Evolutionary conservation across 2,329 filamentous ascomycete species (phyloP).

Genomic region (Hypoxylon sp.): DNA sequence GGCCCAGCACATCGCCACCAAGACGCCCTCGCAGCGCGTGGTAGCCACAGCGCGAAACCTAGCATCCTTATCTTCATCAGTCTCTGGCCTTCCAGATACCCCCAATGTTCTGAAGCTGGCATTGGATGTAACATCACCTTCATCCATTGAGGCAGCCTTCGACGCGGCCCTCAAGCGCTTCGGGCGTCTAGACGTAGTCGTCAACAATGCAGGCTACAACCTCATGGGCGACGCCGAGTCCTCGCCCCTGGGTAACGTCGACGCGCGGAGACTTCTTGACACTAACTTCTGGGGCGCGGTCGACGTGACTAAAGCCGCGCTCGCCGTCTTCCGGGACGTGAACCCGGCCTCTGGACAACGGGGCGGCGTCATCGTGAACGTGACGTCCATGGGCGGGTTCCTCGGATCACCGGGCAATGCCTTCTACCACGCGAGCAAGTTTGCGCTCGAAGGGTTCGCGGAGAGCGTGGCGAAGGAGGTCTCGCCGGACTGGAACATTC

Average conservation of each 20-base stretch:
- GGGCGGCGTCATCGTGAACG: conserved; percentile 68
- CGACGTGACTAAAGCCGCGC: conserved; percentile 56
- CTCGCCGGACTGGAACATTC: conserved; percentile 50
- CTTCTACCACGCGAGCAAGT: conserved; percentile 48
- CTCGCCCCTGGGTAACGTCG: conserved; percentile 47
- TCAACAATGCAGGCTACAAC: conserved; percentile 55
- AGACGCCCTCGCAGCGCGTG: conserved; percentile 44
- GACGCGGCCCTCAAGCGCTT: conserved; percentile 53
- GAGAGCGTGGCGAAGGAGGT: conserved; percentile 44
- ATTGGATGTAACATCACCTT: conserved; percentile 62
- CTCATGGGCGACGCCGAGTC: conserved; percentile 53
- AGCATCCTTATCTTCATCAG: conserved; percentile 56
- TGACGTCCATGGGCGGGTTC: conserved; percentile 67
- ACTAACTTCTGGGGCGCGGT: conserved; percentile 62
- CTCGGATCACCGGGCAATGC: conserved; percentile 48
- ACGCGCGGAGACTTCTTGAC: conserved; percentile 57
- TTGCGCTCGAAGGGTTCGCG: conserved; percentile 48
- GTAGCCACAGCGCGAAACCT: conserved; percentile 58
- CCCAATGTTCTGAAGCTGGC: conserved; percentile 60
- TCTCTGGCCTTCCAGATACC: conserved; percentile 59
- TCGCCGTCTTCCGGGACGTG: conserved; percentile 57
- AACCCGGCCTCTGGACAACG: conserved; percentile 46
- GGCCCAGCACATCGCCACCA: conserved; percentile 44
- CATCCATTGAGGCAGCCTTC: conserved; percentile 57
- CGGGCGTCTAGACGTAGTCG: conserved; percentile 53